Evolutionary conservation across 352 stramenopile species (phyloP).

Genomic region (Phytophthora lateralis): DNA sequence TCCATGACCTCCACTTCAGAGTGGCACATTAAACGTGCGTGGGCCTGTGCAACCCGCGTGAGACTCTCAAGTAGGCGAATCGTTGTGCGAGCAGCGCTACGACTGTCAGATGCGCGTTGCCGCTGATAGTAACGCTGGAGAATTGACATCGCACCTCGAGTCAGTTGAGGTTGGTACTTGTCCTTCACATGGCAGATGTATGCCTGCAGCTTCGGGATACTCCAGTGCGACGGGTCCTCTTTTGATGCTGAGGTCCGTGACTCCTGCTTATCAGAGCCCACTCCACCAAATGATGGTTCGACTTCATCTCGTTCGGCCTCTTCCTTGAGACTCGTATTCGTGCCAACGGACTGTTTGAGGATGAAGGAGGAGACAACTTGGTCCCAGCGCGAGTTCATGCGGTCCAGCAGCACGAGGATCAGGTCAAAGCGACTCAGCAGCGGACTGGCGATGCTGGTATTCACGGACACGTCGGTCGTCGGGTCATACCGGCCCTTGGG

Average conservation of each 20-base stretch:
- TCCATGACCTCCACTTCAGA: conserved; percentile 72
- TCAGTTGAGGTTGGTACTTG: conserved; percentile 86
- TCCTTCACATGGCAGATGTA: conserved; percentile 94
- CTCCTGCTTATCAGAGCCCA: conserved; percentile 8
- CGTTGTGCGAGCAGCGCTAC: conserved; percentile 85
- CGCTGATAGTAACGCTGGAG: conserved; percentile 93
- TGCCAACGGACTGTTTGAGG: conserved; percentile 82
- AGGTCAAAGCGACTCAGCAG: conserved; percentile 98
- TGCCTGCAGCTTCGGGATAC: conserved; percentile 89
- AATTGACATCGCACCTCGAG: conserved; percentile 79
- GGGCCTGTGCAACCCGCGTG: conserved; percentile 91
- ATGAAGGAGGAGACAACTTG: conserved; percentile 95
- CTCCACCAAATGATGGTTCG: conserved; percentile 22
- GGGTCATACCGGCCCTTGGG: conserved; percentile 89
- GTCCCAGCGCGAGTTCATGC: conserved; percentile 88
- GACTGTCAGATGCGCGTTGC: conserved; percentile 66
- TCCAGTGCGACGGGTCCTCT: conserved; percentile 57
- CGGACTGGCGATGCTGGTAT: conserved; percentile 95
- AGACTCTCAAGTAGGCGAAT: conserved; percentile 95
- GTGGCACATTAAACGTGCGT: conserved; percentile 88
- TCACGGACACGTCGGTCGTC: conserved; percentile 89
- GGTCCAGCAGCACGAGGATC: conserved; percentile 96
- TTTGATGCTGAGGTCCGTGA: conserved; percentile 2
- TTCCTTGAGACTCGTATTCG: conserved; percentile 36
- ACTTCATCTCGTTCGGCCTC: conserved; percentile 25